Evolutionary conservation across 1,139 yeast genomes (phyloP).

Genomic region (Candida sp.): DNA sequence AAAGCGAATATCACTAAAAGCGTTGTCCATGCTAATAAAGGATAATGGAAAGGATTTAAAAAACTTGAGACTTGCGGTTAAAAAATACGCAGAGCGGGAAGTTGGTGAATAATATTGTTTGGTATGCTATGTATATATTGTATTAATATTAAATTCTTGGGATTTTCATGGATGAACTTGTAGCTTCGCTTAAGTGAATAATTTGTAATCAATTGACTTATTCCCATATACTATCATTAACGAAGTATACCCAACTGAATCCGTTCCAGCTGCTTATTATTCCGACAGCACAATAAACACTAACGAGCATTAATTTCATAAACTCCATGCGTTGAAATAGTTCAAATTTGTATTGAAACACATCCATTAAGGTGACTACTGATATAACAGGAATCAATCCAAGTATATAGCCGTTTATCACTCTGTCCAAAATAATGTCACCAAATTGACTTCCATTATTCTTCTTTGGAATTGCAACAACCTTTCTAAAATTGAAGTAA

Average conservation of each 20-base stretch:
- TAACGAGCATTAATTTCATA: slow-evolving; percentile 73
- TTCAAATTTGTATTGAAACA: slow-evolving; percentile 50
- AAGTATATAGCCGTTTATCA: slow-evolving; percentile 63
- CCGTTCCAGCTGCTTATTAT: slow-evolving; percentile 87
- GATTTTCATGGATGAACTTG: no score
- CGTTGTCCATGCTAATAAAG: neutral
- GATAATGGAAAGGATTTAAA: neutral
- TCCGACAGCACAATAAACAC: slow-evolving; percentile 86
- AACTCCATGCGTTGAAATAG: slow-evolving; percentile 61
- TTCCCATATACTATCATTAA: slow-evolving; percentile 67
- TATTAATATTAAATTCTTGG: no score
- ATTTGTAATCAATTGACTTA: neutral
- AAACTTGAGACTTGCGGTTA: neutral
- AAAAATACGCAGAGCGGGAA: neutral
- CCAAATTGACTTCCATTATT: slow-evolving; percentile 25
- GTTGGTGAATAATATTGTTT: neutral
- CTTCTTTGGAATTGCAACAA: slow-evolving; percentile 53
- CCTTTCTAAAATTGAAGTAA: slow-evolving; percentile 67
- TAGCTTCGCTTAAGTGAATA: no score
- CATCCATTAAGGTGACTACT: slow-evolving; percentile 50
- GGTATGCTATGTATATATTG: neutral
- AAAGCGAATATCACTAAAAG: neutral
- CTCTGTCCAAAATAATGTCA: slow-evolving; percentile 64
- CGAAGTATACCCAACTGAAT: slow-evolving; percentile 82
- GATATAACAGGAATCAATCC: slow-evolving; percentile 67